Percentiles rank a stretch among this genome's conserved stretches.
phyloP scores from a whole-genome alignment of 768 basidiomycete genomes.

The Mycena sanguinolenta region DNA sequence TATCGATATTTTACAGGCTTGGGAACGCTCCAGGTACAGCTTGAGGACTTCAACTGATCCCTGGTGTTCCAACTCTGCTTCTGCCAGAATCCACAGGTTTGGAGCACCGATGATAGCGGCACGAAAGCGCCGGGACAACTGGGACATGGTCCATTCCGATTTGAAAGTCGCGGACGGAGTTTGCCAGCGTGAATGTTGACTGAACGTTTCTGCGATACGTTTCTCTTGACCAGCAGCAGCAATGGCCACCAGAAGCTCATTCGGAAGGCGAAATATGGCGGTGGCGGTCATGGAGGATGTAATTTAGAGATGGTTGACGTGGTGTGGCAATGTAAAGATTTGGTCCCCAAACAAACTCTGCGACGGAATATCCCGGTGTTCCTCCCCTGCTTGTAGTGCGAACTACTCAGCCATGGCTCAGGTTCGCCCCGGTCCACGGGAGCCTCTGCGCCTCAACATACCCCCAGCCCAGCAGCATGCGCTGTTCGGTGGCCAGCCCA shows the following conservation, averaged over 20 bases:
- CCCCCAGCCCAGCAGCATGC: slow-evolving; percentile 70
- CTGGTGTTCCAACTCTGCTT: not conserved
- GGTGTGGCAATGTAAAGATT: no score
- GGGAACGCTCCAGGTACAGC: not conserved
- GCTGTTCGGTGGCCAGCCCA: slow-evolving; percentile 58
- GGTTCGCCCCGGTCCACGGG: slow-evolving; percentile 52
- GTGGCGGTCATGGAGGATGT: no score
- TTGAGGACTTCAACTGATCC: not conserved
- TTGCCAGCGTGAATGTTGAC: no score
- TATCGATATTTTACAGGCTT: not conserved
- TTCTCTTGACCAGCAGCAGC: not conserved
- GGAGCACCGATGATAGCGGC: not conserved
- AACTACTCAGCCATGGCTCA: slow-evolving; percentile 44
- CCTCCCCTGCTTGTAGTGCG: slow-evolving; percentile 7
- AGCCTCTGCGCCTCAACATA: slow-evolving; percentile 71
- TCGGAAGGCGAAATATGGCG: not conserved
- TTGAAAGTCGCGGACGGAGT: no score
- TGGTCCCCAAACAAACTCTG: not conserved
- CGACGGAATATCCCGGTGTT: not conserved
- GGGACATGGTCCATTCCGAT: no score
- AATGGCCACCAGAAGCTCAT: not conserved
- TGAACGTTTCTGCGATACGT: not conserved
- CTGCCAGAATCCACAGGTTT: not conserved
- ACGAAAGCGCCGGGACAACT: no score
- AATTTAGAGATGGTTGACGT: no score